Conservation (phyloP, 805 yeast species). For the Myxozyma neglecta region DNA sequence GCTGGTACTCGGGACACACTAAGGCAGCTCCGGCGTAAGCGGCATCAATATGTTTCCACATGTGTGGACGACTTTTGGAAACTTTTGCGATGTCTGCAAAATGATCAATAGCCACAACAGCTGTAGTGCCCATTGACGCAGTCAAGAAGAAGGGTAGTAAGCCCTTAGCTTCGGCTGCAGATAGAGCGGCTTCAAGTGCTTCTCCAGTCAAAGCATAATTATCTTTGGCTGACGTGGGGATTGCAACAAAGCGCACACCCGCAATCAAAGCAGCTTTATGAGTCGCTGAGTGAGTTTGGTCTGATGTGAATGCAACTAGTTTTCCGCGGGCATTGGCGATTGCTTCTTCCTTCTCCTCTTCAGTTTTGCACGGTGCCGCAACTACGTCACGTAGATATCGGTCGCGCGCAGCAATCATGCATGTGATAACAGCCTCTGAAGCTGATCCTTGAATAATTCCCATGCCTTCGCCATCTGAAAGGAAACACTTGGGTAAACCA, state of each 20-base stretch:
- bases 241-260: slow-evolving; percentile 29
- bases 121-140: slow-evolving; percentile 34
- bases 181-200: slow-evolving; percentile 18
- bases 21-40: slow-evolving; percentile 35
- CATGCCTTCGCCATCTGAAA: slow-evolving; percentile 33
- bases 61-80: slow-evolving; percentile 10
- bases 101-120: slow-evolving; percentile 32
- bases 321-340: slow-evolving; percentile 31
- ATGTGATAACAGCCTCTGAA: slow-evolving; percentile 32
- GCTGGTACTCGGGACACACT: slow-evolving; percentile 30
- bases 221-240: slow-evolving; percentile 28
- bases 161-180: slow-evolving; percentile 23
- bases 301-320: slow-evolving; percentile 32
- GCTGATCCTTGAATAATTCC: slow-evolving; percentile 36
- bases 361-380: slow-evolving; percentile 22
- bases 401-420: slow-evolving; percentile 35
- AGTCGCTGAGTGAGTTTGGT: slow-evolving; percentile 34
- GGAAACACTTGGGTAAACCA: slow-evolving; percentile 25
- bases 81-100: slow-evolving; percentile 28
- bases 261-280: slow-evolving; percentile 35
- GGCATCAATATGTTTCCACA: slow-evolving; percentile 34
- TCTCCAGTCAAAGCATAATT: slow-evolving; percentile 28
- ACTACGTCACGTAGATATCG: slow-evolving; percentile 30
- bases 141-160: slow-evolving; percentile 32
- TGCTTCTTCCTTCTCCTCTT: slow-evolving; percentile 25